These are phyloP conservation scores for Alternaria sp. DNA, from an alignment of 2,329 filamentous ascomycete genomes.

Conservation along the genomic window DNA sequence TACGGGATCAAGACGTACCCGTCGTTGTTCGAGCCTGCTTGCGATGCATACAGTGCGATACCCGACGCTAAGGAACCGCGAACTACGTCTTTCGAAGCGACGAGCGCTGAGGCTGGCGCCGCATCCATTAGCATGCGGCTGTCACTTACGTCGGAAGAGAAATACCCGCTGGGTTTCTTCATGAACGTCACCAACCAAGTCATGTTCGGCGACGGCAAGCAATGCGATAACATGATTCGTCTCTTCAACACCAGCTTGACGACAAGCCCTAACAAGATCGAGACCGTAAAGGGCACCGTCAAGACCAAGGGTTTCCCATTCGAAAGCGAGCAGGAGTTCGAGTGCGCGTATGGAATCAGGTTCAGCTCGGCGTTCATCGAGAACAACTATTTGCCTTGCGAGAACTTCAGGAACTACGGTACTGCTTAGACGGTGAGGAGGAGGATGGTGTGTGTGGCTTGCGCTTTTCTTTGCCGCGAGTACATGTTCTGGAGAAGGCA, in stretches of 20 bases:
- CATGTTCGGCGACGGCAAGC: conserved; percentile 50
- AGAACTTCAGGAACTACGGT: conserved; percentile 39
- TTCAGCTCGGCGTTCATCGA: conserved; percentile 51
- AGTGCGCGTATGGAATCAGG: conserved; percentile 41
- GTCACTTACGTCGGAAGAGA: conserved; percentile 10
- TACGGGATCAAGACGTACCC: conserved; percentile 57
- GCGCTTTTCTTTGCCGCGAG: neutral
- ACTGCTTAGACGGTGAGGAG: neutral
- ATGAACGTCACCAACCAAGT: conserved; percentile 63
- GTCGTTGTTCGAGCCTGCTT: conserved; percentile 55
- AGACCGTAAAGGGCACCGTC: conserved; percentile 44
- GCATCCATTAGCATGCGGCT: conserved; percentile 28
- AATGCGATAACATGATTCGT: conserved; percentile 55
- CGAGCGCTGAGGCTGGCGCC: conserved; percentile 20
- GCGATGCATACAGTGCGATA: conserved; percentile 55
- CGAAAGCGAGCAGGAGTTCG: conserved; percentile 35
- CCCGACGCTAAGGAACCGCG: conserved; percentile 28
- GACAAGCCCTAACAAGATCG: conserved; percentile 36
- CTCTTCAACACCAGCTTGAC: conserved; percentile 57
- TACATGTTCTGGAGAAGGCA: neutral
- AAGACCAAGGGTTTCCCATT: conserved; percentile 38
- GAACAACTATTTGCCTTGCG: conserved; percentile 46
- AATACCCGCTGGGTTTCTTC: conserved; percentile 54
- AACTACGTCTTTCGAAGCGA: conserved; percentile 31
- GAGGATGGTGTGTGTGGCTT: neutral